Base-by-base conservation (phyloP, 2,329 filamentous ascomycete species). In the Colletotrichum sidae region DNA sequence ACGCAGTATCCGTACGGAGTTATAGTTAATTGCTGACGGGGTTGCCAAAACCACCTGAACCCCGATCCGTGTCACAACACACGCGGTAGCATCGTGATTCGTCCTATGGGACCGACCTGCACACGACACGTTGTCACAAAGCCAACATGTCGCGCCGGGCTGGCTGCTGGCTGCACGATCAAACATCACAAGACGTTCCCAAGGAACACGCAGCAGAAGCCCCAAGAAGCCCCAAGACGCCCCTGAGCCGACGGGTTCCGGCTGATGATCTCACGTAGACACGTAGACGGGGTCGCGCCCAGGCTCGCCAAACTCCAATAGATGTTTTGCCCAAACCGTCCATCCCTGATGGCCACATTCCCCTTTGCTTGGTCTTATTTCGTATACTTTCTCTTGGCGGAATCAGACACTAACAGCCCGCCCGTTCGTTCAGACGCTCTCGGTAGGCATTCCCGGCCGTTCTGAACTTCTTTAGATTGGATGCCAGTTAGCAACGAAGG, bases 231-330 rank as follows among this genome's bases (percentile, higher is more conserved):
- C 35, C 35, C 46, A 15, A 42, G 42, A 57, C 50, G 11, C 38
- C 55, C 56, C 39, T 50, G 55, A 44, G 49, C 8, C 61, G 34
- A 35, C 12, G 7, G n/a, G 50, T 34, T 55, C 62, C 39, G 41
- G 46, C 58, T 41, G 62, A 53, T 62, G 46, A 56, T 56, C 62
- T 39, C 58, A 57, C 47, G 52, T n/a, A 41, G 52, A 55, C 51
- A 51, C 17, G 17, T 17, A 17, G 17, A 17, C 17, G 57, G 3
- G 25, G 35, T 56, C 37, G 33, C 38, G 57, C 41, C 62, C 57
- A 65, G 57, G 51, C 51, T 52, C 62, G 62, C 41, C 57, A 62
- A 37, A 65, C 15, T 25, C 52, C 62, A 62, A 55, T 55, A 62
- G 41, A 56, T 45, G 60, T 42, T 55, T 45, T 57, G 62, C 62